Evolutionary conservation across 495 filamentous ascomycete species (phyloP), one percentile per base, ranked within the genome.

Genomic region (Annulohypoxylon nitens): DNA sequence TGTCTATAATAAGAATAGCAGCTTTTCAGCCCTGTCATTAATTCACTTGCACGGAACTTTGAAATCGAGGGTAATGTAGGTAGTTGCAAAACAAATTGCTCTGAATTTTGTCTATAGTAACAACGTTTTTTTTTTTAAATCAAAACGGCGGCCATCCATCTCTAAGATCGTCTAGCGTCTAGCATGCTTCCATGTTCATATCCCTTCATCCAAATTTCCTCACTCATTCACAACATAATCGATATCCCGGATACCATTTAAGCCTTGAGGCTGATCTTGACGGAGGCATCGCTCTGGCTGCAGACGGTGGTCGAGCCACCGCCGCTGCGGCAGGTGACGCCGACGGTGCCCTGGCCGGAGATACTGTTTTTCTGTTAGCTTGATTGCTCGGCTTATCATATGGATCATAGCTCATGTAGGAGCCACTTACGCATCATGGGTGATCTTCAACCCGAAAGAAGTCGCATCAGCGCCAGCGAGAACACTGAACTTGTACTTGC

Each of bases 241-340:
- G 20, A 23, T 50, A 4, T 7, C 5, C 9, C 18, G n/a, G 48
- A 26, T 10, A 26, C 2, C 20, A 14, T 26, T 18, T 51, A 51
- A 25, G 48, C 18, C 20, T 43, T 43, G 11, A 51, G 48, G 50
- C 11, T 45, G 54, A 73, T 55, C 14, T 55, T 48, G 3, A 48
- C 30, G 7, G 70, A 34, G 47, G n/a, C 8, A 16, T 61, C 0
- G 33, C 43, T 39, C 65, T 65, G 64, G 54, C 11, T 34, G 65
- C 70, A 73, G 37, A 65, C 53, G 25, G 37, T 0, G 61, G 20
- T 69, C 54, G 53, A 34, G 8, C 26, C 43, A n/a, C 65, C 65
- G 34, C 70, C 70, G 30, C 61, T 54, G 65, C 39, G 70, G 65
- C 70, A 73, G 61, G 48, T 20, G 36, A 47, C 55, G 7, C 16